Evolutionary conservation across 164 flowering plant genomes (phyloP).

Genomic region (Saururus chinensis): DNA sequence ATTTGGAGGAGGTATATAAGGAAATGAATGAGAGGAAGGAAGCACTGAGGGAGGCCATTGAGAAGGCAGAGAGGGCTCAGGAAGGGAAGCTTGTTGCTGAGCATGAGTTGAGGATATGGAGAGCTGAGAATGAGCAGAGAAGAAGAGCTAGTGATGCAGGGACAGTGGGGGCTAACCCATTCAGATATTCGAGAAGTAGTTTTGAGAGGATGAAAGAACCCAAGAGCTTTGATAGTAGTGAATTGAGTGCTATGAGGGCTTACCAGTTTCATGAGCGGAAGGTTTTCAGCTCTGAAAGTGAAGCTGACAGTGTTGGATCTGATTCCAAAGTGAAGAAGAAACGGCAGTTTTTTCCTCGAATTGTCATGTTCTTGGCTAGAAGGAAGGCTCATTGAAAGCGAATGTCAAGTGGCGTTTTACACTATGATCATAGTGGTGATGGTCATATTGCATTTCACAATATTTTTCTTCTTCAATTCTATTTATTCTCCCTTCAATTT

Average conservation of each 20-base stretch:
- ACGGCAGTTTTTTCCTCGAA: conserved; percentile 17
- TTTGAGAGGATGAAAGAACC: conserved; percentile 33
- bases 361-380: conserved; percentile 10
- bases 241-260: conserved; percentile 14
- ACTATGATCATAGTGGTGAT: no score
- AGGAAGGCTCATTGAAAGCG: conserved; percentile 3
- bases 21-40: conserved; percentile 44
- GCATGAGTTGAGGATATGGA: conserved; percentile 87
- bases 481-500: background rate
- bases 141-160: conserved; percentile 47
- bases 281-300: conserved; percentile 5
- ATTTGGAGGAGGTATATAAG: conserved; percentile 46
- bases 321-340: conserved; percentile 52
- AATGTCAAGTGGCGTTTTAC: background rate
- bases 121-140: conserved; percentile 68
- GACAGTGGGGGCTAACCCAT: conserved; percentile 19
- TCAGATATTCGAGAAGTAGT: conserved; percentile 31
- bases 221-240: conserved; percentile 11
- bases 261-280: conserved; percentile 20
- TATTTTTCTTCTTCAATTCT: background rate
- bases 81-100: conserved; percentile 82
- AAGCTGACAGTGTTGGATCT: conserved; percentile 20
- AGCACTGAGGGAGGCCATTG: conserved; percentile 41
- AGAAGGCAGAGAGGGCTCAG: conserved; percentile 71
- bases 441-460: background rate